Evolutionary conservation across 2,329 filamentous ascomycete genomes (phyloP), one percentile per base, ranked within the genome.

Genomic region (Sodiomyces alkalinus): DNA sequence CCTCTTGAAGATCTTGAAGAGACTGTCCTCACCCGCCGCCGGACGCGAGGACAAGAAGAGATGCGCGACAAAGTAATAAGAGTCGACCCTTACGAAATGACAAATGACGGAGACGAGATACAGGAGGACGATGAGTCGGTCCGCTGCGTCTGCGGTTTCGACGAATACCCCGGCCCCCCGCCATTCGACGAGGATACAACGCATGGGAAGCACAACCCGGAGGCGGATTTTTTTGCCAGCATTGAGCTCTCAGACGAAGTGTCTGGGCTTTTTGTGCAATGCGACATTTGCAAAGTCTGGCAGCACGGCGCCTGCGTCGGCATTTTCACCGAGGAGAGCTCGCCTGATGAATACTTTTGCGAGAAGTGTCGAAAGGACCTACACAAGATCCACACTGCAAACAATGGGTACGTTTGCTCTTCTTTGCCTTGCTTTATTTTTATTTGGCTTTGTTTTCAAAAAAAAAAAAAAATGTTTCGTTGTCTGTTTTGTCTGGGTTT

Each of bases 271-370:
- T 98, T 94, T 55, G 86, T 98, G 40, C 87, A 96, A 60, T 98
- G 90, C 67, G 90, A 96, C 56, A 66, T 81, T 39, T 98, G 90
- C 63, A 92, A 92, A 51, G 90, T 96, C 38, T 98, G 87, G 90
- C 90, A 98, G 52, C 90, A 98, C 51, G 90, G 90, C 44, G 87
- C 86, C 35, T 98, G 90, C 48, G 87, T 98, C 34, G 87, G 90
- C 35, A 93, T 98, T 46, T 85, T 92, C 60, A 90, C 90, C 41
- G 87, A 93, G 53, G 78, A 81, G 41, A 77, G 80, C 50, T 87
- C 82, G 39, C 90, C 90, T 7, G 87, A 96, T 30, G 86, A 96
- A 53, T 98, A 98, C 59, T 98, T 90, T 49, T 98, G 90, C 56
- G 90, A 98, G 57, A 71, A 83, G 52, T 98, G 90, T 56, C 76